phyloP scores from a whole-genome alignment of 2,329 filamentous ascomycete species.

The Tricladium varicosporioides region DNA sequence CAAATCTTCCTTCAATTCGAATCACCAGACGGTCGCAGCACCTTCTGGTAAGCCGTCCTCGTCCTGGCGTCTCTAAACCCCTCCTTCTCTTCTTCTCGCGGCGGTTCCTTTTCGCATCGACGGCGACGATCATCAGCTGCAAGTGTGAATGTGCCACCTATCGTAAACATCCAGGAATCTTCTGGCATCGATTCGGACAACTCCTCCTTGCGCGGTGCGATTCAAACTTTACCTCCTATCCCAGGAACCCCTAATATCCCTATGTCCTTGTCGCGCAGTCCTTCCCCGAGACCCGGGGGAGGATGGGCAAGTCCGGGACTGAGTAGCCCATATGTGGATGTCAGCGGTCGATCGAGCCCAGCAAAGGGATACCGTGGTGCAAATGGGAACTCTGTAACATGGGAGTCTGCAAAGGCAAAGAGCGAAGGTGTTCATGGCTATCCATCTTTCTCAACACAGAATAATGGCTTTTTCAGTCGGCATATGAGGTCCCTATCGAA shows the following conservation, averaged over 20 bases:
- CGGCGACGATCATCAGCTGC: slow-evolving; percentile 37
- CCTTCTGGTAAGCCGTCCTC: slow-evolving; percentile 33
- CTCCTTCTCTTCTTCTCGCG: slow-evolving; percentile 46
- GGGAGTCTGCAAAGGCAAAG: slow-evolving; percentile 79
- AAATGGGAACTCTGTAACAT: slow-evolving; percentile 63
- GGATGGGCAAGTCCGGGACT: slow-evolving; percentile 86
- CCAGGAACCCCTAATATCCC: slow-evolving; percentile 50
- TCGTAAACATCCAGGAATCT: slow-evolving; percentile 23
- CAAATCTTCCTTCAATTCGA: not conserved
- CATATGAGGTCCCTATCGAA: slow-evolving; percentile 80
- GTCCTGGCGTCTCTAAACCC: slow-evolving; percentile 52
- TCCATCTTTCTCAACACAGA: slow-evolving; percentile 75
- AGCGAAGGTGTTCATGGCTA: slow-evolving; percentile 72
- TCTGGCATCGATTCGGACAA: slow-evolving; percentile 16
- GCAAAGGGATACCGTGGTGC: slow-evolving; percentile 45
- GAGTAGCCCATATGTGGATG: slow-evolving; percentile 56
- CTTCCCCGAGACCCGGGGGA: slow-evolving; percentile 78
- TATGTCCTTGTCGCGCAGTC: slow-evolving; percentile 87
- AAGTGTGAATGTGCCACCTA: slow-evolving; percentile 21
- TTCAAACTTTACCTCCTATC: slow-evolving; percentile 29
- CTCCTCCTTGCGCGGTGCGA: slow-evolving; percentile 15
- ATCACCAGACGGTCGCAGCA: slow-evolving; percentile 28
- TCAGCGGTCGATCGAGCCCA: slow-evolving; percentile 69
- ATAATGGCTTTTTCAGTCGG: slow-evolving; percentile 82
- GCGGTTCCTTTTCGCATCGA: slow-evolving; percentile 34